Base-by-base conservation (phyloP, 495 filamentous ascomycete species). In the Venustampulla echinocandica region DNA sequence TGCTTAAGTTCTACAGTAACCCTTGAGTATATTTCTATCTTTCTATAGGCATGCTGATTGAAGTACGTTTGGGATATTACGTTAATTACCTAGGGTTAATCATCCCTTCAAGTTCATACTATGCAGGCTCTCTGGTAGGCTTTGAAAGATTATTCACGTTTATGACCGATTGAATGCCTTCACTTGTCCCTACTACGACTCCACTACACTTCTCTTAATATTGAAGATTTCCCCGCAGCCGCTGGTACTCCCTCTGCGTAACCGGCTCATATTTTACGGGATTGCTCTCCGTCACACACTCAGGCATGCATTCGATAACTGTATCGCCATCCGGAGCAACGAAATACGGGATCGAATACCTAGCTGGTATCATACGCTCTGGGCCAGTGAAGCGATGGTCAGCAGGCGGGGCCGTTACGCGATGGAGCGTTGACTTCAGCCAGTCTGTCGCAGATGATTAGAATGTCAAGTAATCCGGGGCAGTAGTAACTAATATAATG, bases 291-390 rank as follows among this genome's bases (percentile, higher is more conserved):
- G 50, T 52, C 1, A 54, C 53, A 52, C 73, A 79, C 17, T 73
- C 71, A 0, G 74, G 67, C 44, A 82, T 62, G 41, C 71, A 74
- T 53, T 80, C 72, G 44, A 84, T 73, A 13, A 79, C 51, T 15
- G 67, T 59, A 24, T 73, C 65, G 24, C 65, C 62, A 54, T 82
- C 74, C 0, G 76, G 72, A 19, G 68, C 62, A 40, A 80, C 62
- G 51, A 81, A 84, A 59, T 76, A 82, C 2, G 77, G 76, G 50
- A 82, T 81, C 11, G 76, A 80, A 47, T 76, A 82, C 23, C 78
- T 61, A 23, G 70, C 61, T 40, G 62, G 61, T 2, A 73, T 77
- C 62, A 77, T 71, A 5, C 66, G 55, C 14, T 65, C 50, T n/a
- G 54, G 45, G 5, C 68, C 62, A 11, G 61, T 55, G 33, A 65